Conservation (phyloP, 768 basidiomycete species). For the Amanita molliuscula region DNA sequence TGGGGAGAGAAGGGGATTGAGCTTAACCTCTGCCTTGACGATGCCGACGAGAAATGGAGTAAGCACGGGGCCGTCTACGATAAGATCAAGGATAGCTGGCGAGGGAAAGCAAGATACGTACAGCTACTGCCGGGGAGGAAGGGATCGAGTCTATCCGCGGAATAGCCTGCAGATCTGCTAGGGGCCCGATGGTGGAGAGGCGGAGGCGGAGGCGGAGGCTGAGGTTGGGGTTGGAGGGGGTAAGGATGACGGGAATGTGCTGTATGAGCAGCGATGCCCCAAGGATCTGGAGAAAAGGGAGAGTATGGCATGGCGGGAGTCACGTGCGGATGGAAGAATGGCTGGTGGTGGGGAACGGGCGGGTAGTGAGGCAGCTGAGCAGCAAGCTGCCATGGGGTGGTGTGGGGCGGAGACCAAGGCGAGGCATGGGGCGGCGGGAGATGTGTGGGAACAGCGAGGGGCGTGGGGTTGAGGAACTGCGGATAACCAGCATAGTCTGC, state of each 20-base stretch:
- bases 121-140: conserved; percentile 23
- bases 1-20: conserved; percentile 58
- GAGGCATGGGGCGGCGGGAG: conserved; percentile 8
- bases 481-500: conserved; percentile 24
- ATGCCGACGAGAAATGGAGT: conserved; percentile 45
- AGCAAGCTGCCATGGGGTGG: conserved; percentile 13
- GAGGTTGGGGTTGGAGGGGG: conserved; percentile 4
- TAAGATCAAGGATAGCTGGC: conserved; percentile 8
- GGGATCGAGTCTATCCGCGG: conserved; percentile 17
- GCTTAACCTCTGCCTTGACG: conserved; percentile 31
- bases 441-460: conserved; percentile 9
- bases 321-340: not conserved
- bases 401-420: conserved; percentile 11
- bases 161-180: conserved; percentile 9
- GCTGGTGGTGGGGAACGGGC: not conserved
- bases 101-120: conserved; percentile 12
- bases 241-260: not conserved
- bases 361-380: conserved; percentile 8
- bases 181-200: not conserved
- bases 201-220: conserved; percentile 5
- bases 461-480: conserved; percentile 11
- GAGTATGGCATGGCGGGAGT: not conserved
- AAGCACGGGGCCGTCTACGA: conserved; percentile 60
- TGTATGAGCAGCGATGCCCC: not conserved
- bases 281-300: conserved; percentile 7